phyloP scores from a whole-genome alignment of 1,139 yeast genomes.

The Geotrichum australiense region DNA sequence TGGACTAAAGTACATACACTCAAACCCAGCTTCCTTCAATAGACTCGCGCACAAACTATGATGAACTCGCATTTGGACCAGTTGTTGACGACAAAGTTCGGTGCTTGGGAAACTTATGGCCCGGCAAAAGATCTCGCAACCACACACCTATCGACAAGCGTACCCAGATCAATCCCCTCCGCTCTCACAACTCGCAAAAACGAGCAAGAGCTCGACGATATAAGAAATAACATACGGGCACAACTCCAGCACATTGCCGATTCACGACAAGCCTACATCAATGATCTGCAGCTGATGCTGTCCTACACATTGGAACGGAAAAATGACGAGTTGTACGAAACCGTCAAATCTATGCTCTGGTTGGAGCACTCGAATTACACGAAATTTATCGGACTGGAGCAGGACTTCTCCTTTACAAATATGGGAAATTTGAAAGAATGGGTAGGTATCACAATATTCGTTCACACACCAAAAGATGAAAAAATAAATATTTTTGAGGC shows the following conservation, averaged over 20 bases:
- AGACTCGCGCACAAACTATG: too few relatives aligned
- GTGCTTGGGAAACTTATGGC: too few relatives aligned
- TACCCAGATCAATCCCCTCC: background rate
- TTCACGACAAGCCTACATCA: conserved; percentile 6
- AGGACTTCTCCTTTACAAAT: background rate
- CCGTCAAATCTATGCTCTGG: conserved; percentile 3
- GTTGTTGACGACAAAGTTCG: too few relatives aligned
- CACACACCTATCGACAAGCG: conserved; percentile 1
- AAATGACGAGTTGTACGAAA: background rate
- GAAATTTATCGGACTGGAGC: background rate
- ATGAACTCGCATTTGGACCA: too few relatives aligned
- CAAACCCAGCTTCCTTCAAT: too few relatives aligned
- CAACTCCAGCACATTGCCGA: background rate
- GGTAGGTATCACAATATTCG: conserved; percentile 14
- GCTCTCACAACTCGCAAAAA: background rate
- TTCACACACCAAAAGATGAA: background rate
- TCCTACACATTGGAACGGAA: conserved; percentile 2
- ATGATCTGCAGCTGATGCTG: conserved; percentile 9
- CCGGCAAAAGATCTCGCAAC: too few relatives aligned
- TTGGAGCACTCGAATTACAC: conserved; percentile 4
- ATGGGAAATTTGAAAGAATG: conserved; percentile 10
- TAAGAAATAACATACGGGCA: background rate
- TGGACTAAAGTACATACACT: too few relatives aligned
- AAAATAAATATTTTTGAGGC: background rate
- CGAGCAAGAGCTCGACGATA: background rate